Base-by-base conservation (phyloP, 176 grass and related monocot genomes). In the Luzula sylvatica region DNA sequence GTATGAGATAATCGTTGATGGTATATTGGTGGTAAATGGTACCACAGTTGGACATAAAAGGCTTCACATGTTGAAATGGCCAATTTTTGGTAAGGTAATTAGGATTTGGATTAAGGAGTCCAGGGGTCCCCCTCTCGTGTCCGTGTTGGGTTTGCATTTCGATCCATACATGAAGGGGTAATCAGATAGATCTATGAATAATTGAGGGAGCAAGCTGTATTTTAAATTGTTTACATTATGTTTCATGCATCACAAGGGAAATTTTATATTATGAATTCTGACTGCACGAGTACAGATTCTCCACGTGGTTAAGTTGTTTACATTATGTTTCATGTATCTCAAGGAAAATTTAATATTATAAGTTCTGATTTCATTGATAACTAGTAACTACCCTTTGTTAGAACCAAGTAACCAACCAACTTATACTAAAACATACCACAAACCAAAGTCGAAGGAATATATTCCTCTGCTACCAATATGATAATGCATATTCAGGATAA, bases 31-130 rank as follows among this genome's bases (percentile, higher is more conserved):
- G 40, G 65, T 75, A 3, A 65, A 48, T 53, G 85, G 80, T 26
- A 86, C 85, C 1, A 89, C 85, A 18, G 84, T 96, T 11, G 92
- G 92, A 7, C 58, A 96, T 72, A 96, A 89, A 71, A 73, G 85
- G 71, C 81, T 96, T 72, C 77, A 96, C 80, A 80, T 70, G 68
- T 77, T 96, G 45, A 21, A 53, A 25, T 0, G 9, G 46, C 30
- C 71, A 17, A 67, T 74, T 16, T 58, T 52, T n/a, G 81, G 80
- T 2, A 3, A 35, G 65, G 35, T 62, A 62, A 82, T 96, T 65
- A 68, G 19, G 81, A 2, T 96, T 2, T 77, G 81, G 77, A 56
- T 96, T 69, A 23, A 46, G 27, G 59, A 71, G 49, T 61, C 58
- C 40, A 49, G 78, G 16, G 81, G 85, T 9, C 58, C 65, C 54